Base-by-base conservation (phyloP, 2,329 filamentous ascomycete species). In the Penicillium sp. region DNA sequence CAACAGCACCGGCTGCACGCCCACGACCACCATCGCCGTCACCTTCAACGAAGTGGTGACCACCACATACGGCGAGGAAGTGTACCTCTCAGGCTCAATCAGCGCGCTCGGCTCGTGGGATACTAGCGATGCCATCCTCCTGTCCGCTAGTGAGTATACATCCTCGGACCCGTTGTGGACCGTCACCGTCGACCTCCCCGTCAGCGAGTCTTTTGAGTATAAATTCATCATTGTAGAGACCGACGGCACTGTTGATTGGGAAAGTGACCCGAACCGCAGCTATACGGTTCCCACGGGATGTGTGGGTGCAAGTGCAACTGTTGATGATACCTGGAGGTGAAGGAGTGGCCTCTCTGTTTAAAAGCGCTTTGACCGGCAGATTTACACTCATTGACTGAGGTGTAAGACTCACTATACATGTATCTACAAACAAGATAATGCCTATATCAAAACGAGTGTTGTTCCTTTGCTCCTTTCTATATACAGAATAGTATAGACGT, bases 81-180 rank as follows among this genome's bases (percentile, higher is more conserved):
- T 91, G 65, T 88, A 85, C 68, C 69, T 91, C 12, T 77, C 81
- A 0, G 88, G 88, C 18, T 83, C 79, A 52, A 78, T 80, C 47
- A 65, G 77, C 1, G 74, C 80, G 26, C 79, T 91, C 6, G 88
- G 88, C 7, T 77, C 66, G 63, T 91, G 88, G 88, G 74, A 83
- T 58, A 74, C 80, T 0, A 65, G 60, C 45, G 75, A 71, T 24
- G 87, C 82, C 0, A 64, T 88, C 2, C 64, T 81, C 0, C 74
- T 91, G 18, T 81, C 78, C 42, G 83, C 87, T 2, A 74, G 71
- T n/a, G 65, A 76, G 18, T 91, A 90, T 67, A 86, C 83, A 0
- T 63, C 73, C 1, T 71, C 68, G 26, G 83, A 87, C 63, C 84
- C 82, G 0, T 61, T 88, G 5, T 91, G 88, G 88, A 77, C 73